Base-by-base conservation (phyloP, 2,329 filamentous ascomycete species). In the Cladophialophora psammophila region DNA sequence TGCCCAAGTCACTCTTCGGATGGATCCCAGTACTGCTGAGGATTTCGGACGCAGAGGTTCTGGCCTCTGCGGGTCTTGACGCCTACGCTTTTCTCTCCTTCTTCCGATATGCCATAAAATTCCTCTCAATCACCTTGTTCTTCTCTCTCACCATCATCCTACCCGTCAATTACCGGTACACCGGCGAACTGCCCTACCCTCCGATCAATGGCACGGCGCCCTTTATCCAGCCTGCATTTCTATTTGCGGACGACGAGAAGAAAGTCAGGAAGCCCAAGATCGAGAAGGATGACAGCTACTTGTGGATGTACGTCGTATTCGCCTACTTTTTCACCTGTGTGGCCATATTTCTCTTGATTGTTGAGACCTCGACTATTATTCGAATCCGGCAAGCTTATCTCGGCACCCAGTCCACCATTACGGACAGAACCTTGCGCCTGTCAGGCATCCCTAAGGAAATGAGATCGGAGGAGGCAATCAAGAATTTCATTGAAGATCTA, bases 261-360 rank as follows among this genome's bases (percentile, higher is more conserved):
- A 69, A 70, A 31, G 65, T 60, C 34, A 68, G 59, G 60, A 69
- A 70, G 20, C 71, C 73, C 20, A 73, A 75, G 48, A 66, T 73
- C 15, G 75, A 78, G 64, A 76, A 78, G 35, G 75, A 79, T 56
- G 65, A 74, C 12, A 74, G 83, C 65, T 97, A 94, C 74, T 81
- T 97, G 1, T 97, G 94, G 93, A 91, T 94, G 74, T 97, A 98
- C 75, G 87, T 97, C 13, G 84, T 91, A n/a, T 99, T 99, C 74
- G 92, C 93, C 1, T 99, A 97, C 81, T 85, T 98, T 59, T 99
- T 98, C 78, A 94, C 91, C 5, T 87, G 83, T 1, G 80, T 98
- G 50, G 91, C 92, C 0, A 82, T 97, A 12, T 96, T 94, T 76
- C 87, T 94, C 72, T 88, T 98, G 74, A 88, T 94, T 66, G 86